Conservation (phyloP, 306 rosid genomes). For the Adenanthera pavonina region DNA sequence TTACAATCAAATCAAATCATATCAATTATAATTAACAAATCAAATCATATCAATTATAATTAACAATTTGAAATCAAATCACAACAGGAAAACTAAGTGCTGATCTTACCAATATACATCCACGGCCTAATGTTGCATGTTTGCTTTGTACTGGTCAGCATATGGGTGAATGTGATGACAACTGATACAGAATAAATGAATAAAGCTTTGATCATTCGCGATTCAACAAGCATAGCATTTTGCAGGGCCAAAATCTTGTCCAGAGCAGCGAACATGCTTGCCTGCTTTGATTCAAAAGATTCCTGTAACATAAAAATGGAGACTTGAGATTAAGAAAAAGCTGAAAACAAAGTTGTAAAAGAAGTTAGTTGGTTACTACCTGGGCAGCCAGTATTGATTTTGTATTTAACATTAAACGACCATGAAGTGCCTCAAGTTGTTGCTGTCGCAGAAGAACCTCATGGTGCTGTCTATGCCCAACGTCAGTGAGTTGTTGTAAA, state of each 20-base stretch:
- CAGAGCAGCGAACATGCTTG: conserved; percentile 72
- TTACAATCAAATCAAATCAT: too few species aligned
- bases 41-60: too few species aligned
- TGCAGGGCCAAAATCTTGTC: conserved; percentile 80
- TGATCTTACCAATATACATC: conserved; percentile 67
- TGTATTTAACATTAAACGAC: conserved; percentile 72
- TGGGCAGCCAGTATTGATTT: conserved; percentile 73
- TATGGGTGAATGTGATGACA: conserved; percentile 55
- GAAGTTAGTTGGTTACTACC: conserved; percentile 37
- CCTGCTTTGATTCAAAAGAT: conserved; percentile 84
- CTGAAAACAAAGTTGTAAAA: not conserved
- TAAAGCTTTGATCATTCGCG: conserved; percentile 74
- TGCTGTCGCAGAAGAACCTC: conserved; percentile 67
- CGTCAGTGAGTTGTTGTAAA: conserved; percentile 59
- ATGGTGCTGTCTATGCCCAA: conserved; percentile 71
- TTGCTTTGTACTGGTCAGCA: conserved; percentile 87
- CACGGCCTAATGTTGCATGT: conserved; percentile 75
- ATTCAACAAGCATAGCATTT: conserved; percentile 81
- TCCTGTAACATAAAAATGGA: conserved; percentile 47
- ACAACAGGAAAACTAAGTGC: not conserved
- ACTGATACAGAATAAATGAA: conserved; percentile 59
- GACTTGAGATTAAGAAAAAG: not conserved
- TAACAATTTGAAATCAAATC: too few species aligned
- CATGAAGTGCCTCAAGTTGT: conserved; percentile 67
- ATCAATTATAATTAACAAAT: too few species aligned